Conservation (phyloP, 805 yeast genomes). For the Saccharomycopsis sp. region DNA sequence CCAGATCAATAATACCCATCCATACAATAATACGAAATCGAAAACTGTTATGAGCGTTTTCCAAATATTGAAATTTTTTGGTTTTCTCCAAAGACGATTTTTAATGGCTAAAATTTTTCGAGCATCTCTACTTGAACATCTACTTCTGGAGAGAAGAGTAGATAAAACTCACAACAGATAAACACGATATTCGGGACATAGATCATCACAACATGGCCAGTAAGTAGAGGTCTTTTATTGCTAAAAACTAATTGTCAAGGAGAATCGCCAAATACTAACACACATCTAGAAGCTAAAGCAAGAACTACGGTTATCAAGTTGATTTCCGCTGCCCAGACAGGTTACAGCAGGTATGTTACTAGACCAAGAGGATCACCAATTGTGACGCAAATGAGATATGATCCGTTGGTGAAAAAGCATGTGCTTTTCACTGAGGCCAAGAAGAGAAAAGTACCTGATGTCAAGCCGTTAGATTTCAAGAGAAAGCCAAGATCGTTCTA, state of each 20-base stretch:
- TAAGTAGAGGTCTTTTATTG: not conserved
- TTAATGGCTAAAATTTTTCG: not conserved
- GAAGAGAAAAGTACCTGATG: constrained; percentile 69
- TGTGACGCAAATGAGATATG: constrained; percentile 78
- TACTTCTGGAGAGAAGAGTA: too few species aligned
- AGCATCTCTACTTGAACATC: not conserved
- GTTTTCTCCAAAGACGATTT: not conserved
- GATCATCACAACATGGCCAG: constrained; percentile 8
- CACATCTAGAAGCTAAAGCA: constrained; percentile 36
- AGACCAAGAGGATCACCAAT: constrained; percentile 78
- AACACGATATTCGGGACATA: not conserved
- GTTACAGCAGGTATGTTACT: constrained; percentile 71
- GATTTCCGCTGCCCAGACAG: constrained; percentile 86
- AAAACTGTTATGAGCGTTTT: not conserved
- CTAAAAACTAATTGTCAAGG: not conserved
- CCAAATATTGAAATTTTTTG: not conserved
- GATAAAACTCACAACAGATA: too few species aligned
- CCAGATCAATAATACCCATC: too few species aligned
- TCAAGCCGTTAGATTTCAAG: constrained; percentile 42
- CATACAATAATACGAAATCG: too few species aligned
- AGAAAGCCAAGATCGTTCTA: constrained; percentile 29
- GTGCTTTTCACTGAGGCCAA: constrained; percentile 84
- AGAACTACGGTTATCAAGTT: constrained; percentile 79
- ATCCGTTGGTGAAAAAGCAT: constrained; percentile 80
- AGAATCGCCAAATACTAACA: not conserved